Evolutionary conservation across 768 basidiomycete species (phyloP), one percentile per base, ranked within the genome.

Genomic region (Pisolithus microcarpus): DNA sequence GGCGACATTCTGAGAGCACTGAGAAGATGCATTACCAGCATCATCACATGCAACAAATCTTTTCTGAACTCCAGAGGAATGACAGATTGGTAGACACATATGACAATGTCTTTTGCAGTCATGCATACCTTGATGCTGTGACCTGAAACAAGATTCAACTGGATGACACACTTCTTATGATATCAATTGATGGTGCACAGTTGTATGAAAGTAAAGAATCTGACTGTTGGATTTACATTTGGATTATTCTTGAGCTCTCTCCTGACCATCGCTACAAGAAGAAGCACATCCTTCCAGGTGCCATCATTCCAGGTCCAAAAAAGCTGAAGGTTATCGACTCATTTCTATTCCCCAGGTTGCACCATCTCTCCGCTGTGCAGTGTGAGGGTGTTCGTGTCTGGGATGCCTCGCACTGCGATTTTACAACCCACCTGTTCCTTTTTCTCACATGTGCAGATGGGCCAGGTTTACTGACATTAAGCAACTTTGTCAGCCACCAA

Each of bases 111-210:
- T 43, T 43, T 21, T 43, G 43, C 5, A 5, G 43, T 5, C 21
- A 26, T 15, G 43, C 24, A 24, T 43, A 43, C 23, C 13, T 28
- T 2, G 0, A 43, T 43, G 24, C 43, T 5, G 8, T 43, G 7
- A 15, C 23, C 16, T 19, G 36, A 30, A 39, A 50, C 2, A 26
- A 28, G 16, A 53, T 61, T 28, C 19, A 21, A 5, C 6, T 5
- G 8, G 34, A 55, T 6, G 71, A 73, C 49, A 65, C 61, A 9
- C 42, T 70, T 8, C 56, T 74, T 5, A 57, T 71, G 51, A 51
- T 67, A 2, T 73, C 72, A 0, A 59, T 72, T 7, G 70, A 75
- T 48, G 72, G 72, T 6, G 65, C 69, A 0, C 72, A 75, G 53
- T 66, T 75, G 2, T 48, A 23, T 16, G 34, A 37, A 31, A 59